phyloP scores from a whole-genome alignment of 2,329 filamentous ascomycete species.

The Aspergillaceae sp. region DNA sequence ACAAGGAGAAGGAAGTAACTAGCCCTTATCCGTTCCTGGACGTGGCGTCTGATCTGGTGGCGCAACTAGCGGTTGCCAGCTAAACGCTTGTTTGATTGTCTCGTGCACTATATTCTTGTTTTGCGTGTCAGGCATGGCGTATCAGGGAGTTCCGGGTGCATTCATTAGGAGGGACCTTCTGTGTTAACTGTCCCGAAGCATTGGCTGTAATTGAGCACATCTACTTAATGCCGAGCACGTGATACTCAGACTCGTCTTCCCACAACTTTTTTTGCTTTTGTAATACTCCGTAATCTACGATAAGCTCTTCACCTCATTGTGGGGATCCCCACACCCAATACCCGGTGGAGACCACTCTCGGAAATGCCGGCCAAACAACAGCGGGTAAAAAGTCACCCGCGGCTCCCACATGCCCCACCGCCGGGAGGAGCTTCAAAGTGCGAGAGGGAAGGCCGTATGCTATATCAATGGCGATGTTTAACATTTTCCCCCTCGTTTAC shows the following conservation, averaged over 20 bases:
- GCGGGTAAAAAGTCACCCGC: not conserved
- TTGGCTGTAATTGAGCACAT: not conserved
- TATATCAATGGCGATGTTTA: no score
- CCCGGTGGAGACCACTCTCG: not conserved
- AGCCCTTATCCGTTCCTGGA: constrained; percentile 95
- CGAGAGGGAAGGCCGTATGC: not conserved
- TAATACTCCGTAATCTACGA: no score
- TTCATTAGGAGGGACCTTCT: not conserved
- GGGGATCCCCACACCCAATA: not conserved
- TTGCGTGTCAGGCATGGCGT: not conserved
- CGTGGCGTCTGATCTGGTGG: constrained; percentile 82
- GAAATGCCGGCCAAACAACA: not conserved
- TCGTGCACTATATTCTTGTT: not conserved
- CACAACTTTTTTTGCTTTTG: no score
- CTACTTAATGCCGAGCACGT: not conserved
- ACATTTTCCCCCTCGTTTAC: no score
- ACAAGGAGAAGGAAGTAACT: constrained; percentile 90
- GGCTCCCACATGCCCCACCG: not conserved
- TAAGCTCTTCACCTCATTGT: not conserved
- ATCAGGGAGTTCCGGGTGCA: not conserved
- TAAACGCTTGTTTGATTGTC: constrained; percentile 13
- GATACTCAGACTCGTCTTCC: no score
- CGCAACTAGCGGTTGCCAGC: constrained; percentile 80
- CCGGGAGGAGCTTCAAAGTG: not conserved
- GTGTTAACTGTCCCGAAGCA: not conserved